These are phyloP conservation scores for Colletotrichum salicis DNA, from an alignment of 2,329 filamentous ascomycete genomes.

Conservation along the genomic window DNA sequence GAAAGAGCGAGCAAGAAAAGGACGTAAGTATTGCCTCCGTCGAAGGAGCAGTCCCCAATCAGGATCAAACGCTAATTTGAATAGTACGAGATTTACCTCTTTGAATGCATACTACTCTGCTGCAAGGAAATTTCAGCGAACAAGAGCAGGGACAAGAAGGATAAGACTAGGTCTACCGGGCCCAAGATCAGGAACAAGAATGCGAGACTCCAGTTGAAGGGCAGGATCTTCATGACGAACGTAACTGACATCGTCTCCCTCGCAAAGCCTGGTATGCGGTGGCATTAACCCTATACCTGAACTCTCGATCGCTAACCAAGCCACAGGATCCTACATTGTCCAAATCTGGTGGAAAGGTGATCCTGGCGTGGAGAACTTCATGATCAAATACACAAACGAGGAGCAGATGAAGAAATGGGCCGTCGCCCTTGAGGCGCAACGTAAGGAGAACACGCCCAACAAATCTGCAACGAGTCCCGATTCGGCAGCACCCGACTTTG, in stretches of 20 bases:
- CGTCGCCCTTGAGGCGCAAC: conserved; percentile 79
- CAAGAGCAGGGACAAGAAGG: conserved; percentile 83
- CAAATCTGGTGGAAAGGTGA: conserved; percentile 99
- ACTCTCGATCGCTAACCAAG: conserved; percentile 17
- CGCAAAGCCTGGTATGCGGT: conserved; percentile 82
- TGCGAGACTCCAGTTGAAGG: conserved; percentile 92
- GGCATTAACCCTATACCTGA: not conserved
- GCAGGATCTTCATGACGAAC: conserved; percentile 98
- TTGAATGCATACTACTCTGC: conserved; percentile 93
- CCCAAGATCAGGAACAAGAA: conserved; percentile 72
- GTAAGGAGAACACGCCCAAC: conserved; percentile 66
- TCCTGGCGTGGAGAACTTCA: conserved; percentile 93
- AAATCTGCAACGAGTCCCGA: conserved; percentile 58
- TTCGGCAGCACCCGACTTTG: conserved; percentile 76
- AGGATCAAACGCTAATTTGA: conserved; percentile 21
- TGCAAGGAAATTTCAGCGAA: conserved; percentile 93
- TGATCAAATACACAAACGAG: conserved; percentile 92
- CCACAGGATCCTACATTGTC: conserved; percentile 85
- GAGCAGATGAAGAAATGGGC: conserved; percentile 95
- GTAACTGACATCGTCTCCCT: conserved; percentile 93
- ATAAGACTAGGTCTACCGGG: conserved; percentile 65
- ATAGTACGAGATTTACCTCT: conserved; percentile 97
- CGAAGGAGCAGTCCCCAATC: not conserved
- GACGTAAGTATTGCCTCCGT: conserved; percentile 69
- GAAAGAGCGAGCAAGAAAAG: conserved; percentile 89